These are phyloP conservation scores for Calycina marina DNA, from an alignment of 2,329 filamentous ascomycete species.

Conservation along the genomic window DNA sequence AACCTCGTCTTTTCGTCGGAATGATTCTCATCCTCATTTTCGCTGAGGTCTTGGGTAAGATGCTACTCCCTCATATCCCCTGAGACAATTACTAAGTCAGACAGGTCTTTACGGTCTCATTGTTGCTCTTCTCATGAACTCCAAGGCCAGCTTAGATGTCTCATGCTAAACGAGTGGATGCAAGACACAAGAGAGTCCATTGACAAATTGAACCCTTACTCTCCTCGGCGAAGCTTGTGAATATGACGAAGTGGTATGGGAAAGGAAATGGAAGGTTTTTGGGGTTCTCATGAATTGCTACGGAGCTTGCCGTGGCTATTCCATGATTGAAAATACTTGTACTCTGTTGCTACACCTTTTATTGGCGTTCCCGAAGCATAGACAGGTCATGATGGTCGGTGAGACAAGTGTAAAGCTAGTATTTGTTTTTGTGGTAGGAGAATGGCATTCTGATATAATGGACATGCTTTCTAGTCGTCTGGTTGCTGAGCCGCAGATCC, in stretches of 20 bases:
- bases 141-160: conserved; percentile 58
- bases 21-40: conserved; percentile 81
- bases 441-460: no score
- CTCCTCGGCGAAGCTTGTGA: conserved; percentile 14
- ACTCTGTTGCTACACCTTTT: conserved; percentile 17
- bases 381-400: conserved; percentile 9
- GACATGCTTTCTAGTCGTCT: no score
- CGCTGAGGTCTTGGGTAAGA: conserved; percentile 67
- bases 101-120: conserved; percentile 96
- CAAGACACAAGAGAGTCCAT: conserved; percentile 13
- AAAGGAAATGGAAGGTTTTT: conserved; percentile 4
- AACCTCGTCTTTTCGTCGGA: conserved; percentile 55
- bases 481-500: no score
- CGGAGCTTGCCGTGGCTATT: conserved; percentile 8
- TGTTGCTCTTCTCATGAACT: conserved; percentile 99
- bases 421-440: conserved; percentile 19
- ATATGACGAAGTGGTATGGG: conserved; percentile 17
- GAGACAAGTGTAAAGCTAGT: conserved; percentile 18
- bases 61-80: neutral
- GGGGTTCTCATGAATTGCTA: conserved; percentile 10
- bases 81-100: conserved; percentile 16
- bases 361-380: conserved; percentile 23
- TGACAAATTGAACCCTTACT: conserved; percentile 14
- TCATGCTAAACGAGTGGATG: conserved; percentile 34
- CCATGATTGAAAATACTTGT: conserved; percentile 20